Base-by-base conservation (phyloP, 2,329 filamentous ascomycete species). In the Talaromyces funiculosus region DNA sequence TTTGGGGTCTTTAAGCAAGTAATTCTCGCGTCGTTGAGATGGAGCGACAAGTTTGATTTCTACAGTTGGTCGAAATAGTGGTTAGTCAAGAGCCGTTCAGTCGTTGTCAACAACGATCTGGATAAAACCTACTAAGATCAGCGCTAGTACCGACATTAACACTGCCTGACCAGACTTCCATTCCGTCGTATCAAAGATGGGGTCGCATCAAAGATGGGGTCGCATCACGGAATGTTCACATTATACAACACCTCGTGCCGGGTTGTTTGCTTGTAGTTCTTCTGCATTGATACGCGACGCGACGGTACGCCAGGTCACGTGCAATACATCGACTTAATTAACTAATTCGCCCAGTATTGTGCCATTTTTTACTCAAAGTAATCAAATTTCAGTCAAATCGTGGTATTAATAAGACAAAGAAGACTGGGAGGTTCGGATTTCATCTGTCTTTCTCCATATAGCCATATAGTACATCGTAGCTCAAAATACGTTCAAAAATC, bases 121-220 rank as follows among this genome's bases (percentile, higher is more conserved):
- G 12, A n/a, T n/a, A n/a, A 7, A 22, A 54, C 60, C 18, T 29
- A 61, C 60, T 54, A 9, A 61, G 55, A 40, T 58, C 54, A 42
- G 56, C 31, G 66, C 68, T 59, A 22, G 62, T 61, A 60, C 68
- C 64, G 18, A 71, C 64, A 31, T 60, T 53, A 62, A 76, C 69
- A n/a, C 67, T 61, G 18, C 74, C 74, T 35, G 73, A 70, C 74
- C 74, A 76, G 56, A 75, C 60, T 62, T 73, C 71, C 74, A 76
- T 76, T 38, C 31, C 60, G 59, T 33, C 35, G 29, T 40, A 65
- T 69, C 26, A 54, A 22, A 20, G 18, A 33, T 26, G 9, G 18
- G n/a, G 22, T 59, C 31, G 33, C 59, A 60, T 47, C 22, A 33
- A 33, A 33, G 31, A 8, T 33, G 9, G 4, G 31, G 8, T 10